phyloP scores from a whole-genome alignment of 345 rosid genomes.

The Crucihimalaya himalaica region DNA sequence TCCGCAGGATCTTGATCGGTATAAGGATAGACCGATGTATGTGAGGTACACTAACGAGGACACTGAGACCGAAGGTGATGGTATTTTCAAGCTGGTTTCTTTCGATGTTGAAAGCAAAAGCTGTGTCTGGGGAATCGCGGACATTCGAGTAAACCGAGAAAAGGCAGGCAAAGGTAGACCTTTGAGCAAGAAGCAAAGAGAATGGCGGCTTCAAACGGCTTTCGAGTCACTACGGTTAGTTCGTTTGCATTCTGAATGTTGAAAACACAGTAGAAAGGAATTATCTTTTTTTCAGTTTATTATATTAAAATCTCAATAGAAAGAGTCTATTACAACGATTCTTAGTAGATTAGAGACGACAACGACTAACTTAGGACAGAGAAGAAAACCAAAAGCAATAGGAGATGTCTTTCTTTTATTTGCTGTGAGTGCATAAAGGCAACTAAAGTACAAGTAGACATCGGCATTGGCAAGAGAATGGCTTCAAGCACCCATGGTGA shows the following conservation, averaged over 20 bases:
- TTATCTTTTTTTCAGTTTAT: neutral
- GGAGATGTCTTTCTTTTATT: constrained; percentile 25
- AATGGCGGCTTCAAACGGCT: constrained; percentile 69
- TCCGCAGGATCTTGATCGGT: constrained; percentile 80
- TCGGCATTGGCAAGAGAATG: neutral
- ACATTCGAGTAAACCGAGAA: constrained; percentile 80
- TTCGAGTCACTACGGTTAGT: constrained; percentile 66
- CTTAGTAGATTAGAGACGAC: constrained; percentile 1
- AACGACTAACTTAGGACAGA: neutral
- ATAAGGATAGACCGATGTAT: constrained; percentile 74
- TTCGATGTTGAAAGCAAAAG: constrained; percentile 56
- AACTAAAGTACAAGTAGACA: constrained; percentile 15
- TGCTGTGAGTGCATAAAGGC: constrained; percentile 12
- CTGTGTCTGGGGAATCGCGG: constrained; percentile 83
- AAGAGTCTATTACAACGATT: constrained; percentile 22
- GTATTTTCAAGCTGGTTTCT: constrained; percentile 69
- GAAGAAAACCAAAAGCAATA: neutral
- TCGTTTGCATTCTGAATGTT: constrained; percentile 58
- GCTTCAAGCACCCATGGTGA: constrained; percentile 48
- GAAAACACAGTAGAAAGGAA: neutral
- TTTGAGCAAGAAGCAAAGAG: constrained; percentile 79
- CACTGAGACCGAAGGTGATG: constrained; percentile 53
- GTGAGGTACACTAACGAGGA: constrained; percentile 52
- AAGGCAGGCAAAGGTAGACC: constrained; percentile 92
- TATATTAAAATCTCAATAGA: neutral